Percentiles rank a stretch among this genome's conserved stretches.
phyloP scores from a whole-genome alignment of 2,329 filamentous ascomycete species.

The Ceratocystis cubensis region DNA sequence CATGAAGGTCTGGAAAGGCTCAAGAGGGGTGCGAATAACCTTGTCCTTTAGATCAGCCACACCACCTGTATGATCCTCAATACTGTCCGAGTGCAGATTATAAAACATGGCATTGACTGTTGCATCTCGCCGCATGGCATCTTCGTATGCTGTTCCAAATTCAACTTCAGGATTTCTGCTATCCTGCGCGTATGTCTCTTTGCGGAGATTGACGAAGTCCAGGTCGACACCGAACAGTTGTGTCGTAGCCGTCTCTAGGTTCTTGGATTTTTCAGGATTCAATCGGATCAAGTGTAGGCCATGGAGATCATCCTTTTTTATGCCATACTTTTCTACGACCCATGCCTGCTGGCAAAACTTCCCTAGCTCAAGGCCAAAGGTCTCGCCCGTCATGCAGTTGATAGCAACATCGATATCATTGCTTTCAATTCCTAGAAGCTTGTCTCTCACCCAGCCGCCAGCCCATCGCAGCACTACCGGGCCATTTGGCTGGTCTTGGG shows the following conservation, averaged over 20 bases:
- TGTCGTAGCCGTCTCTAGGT: constrained; percentile 82
- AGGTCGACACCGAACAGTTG: constrained; percentile 76
- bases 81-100: constrained; percentile 63
- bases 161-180: constrained; percentile 86
- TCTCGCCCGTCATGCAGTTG: constrained; percentile 70
- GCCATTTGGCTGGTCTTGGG: constrained; percentile 29
- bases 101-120: constrained; percentile 95
- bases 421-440: constrained; percentile 57
- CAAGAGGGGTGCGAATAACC: constrained; percentile 72
- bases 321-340: constrained; percentile 48
- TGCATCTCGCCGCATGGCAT: constrained; percentile 78
- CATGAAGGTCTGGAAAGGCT: constrained; percentile 82
- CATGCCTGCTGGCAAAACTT: constrained; percentile 52
- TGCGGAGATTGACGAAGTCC: constrained; percentile 87
- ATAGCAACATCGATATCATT: constrained; percentile 79
- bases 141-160: constrained; percentile 83
- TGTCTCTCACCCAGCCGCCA: constrained; percentile 80
- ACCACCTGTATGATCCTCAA: constrained; percentile 81
- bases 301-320: constrained; percentile 49
- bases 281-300: constrained; percentile 77
- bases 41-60: constrained; percentile 58
- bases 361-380: constrained; percentile 57
- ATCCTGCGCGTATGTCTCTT: constrained; percentile 80
- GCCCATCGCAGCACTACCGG: constrained; percentile 59
- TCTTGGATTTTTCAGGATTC: constrained; percentile 93